A percentile compares a stretch with the other conserved stretches of the same genome.
phyloP scores from a whole-genome alignment of 225 moss, liverwort and hornwort genomes.

The Climacium dendroides region DNA sequence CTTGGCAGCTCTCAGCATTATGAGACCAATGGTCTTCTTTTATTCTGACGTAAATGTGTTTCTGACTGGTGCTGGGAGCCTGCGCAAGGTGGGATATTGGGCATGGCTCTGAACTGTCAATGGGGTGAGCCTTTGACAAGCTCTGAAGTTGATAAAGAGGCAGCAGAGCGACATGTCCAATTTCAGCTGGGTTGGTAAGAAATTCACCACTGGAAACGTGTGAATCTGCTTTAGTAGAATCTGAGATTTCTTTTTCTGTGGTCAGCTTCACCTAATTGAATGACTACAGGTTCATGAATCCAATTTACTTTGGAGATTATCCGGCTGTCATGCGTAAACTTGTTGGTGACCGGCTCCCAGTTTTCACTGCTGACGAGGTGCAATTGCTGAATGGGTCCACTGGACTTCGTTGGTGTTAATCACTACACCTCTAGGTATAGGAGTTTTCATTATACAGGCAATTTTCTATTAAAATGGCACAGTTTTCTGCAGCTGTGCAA shows the following conservation, averaged over 20 bases:
- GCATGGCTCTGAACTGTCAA: constrained; percentile 59
- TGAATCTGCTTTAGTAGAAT: not conserved
- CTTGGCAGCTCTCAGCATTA: not conserved
- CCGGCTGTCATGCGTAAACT: constrained; percentile 48
- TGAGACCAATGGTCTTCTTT: not conserved
- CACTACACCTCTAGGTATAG: constrained; percentile 37
- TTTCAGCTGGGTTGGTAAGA: constrained; percentile 75
- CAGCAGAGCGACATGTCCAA: constrained; percentile 42
- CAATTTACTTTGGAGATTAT: constrained; percentile 79
- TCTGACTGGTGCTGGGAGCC: constrained; percentile 13
- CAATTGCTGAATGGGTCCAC: constrained; percentile 41
- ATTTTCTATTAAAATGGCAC: not conserved
- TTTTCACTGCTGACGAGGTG: constrained; percentile 37
- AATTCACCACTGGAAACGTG: not conserved
- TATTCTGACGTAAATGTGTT: not conserved
- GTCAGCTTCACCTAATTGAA: not conserved
- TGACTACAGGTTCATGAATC: constrained; percentile 58
- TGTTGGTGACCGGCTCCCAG: constrained; percentile 43
- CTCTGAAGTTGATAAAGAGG: constrained; percentile 48
- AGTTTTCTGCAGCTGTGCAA: not conserved
- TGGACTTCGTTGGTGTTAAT: constrained; percentile 65
- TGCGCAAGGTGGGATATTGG: constrained; percentile 50
- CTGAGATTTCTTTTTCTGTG: not conserved
- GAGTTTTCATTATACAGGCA: not conserved
- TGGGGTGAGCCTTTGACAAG: constrained; percentile 77